phyloP scores from a whole-genome alignment of 768 basidiomycete species.

The Floccularia luteovirens region DNA sequence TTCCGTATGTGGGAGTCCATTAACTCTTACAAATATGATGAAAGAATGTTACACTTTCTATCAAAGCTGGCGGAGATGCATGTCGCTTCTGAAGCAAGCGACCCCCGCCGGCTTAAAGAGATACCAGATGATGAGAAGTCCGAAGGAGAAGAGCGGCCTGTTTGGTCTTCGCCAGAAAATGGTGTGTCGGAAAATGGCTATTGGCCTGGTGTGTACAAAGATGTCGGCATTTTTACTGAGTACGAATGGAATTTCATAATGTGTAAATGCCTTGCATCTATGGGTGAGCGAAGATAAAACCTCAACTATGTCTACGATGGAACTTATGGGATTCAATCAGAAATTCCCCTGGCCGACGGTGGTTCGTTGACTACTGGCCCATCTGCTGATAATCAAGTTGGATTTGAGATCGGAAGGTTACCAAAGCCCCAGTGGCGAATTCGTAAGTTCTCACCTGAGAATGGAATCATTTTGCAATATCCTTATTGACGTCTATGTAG shows the following conservation, averaged over 20 bases:
- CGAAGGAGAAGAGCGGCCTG: constrained; percentile 52
- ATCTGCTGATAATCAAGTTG: constrained; percentile 63
- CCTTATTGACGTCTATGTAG: constrained; percentile 24
- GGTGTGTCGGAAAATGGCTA: constrained; percentile 26
- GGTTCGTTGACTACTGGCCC: constrained; percentile 74
- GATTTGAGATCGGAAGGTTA: constrained; percentile 66
- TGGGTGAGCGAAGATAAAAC: constrained; percentile 48
- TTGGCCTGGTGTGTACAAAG: constrained; percentile 76
- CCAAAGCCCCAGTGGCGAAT: constrained; percentile 73
- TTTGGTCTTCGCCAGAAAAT: constrained; percentile 33
- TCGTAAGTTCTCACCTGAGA: constrained; percentile 36
- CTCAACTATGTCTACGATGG: constrained; percentile 3
- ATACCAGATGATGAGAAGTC: constrained; percentile 66
- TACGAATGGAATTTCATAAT: constrained; percentile 82
- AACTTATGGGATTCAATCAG: constrained; percentile 22
- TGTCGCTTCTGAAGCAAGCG: constrained; percentile 67
- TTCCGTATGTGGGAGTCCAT: constrained; percentile 85
- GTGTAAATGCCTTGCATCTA: constrained; percentile 80
- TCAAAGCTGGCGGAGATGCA: constrained; percentile 74
- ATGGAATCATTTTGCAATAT: constrained; percentile 8
- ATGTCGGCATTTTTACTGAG: constrained; percentile 83
- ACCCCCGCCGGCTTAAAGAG: constrained; percentile 58
- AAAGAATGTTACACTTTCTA: constrained; percentile 82
- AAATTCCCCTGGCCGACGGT: constrained; percentile 65
- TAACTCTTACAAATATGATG: constrained; percentile 86